Base-by-base conservation (phyloP, 371 early-diverging fungal species). In the Mucor circinelloides region DNA sequence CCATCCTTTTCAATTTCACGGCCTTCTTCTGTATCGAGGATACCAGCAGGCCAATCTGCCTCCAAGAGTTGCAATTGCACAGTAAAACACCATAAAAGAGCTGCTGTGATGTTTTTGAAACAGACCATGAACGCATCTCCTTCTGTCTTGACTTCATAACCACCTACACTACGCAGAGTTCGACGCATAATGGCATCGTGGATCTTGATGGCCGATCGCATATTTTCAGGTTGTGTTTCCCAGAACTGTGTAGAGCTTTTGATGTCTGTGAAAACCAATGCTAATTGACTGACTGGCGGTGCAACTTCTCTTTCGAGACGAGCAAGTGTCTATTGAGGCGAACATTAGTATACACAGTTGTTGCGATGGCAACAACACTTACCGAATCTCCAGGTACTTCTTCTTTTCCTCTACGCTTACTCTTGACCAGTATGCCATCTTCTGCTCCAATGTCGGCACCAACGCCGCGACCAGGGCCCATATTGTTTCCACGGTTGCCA, bases 131-230 rank as follows among this genome's bases (percentile, higher is more conserved):
- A 94, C 0, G 96, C 96, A 74, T 98, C 98, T 36, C 98, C 98
- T 84, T 98, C 98, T 9, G 96, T 97, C 74, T 97, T 97, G 46
- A 98, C 98, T 74, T 98, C 98, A 71, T 97, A 98, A n/a, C 98
- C 98, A 54, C 95, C 95, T 28, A 91, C 89, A 48, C 85, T 87
- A 36, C 93, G 87, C 52, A 98, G 81, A 34, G 91, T 86, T 55
- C 92, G 85, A 25, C 97, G 85, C 94, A 98, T 95, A 13, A 91
- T 85, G 8, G 77, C 72, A 76, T 96, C 95, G 75, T 98, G 98
- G 27, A 91, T 88, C 78, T 93, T 92, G 79, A 95, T 93, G 4
- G 97, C 94, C 34, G 88, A 83, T 27, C 91, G 88, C 98, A 98
- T 98, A 13, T 93, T 93, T 19, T 87, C 85, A 0, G 91, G 91